phyloP scores from a whole-genome alignment of 371 early-diverging fungal species.

The Mortierella sp. region DNA sequence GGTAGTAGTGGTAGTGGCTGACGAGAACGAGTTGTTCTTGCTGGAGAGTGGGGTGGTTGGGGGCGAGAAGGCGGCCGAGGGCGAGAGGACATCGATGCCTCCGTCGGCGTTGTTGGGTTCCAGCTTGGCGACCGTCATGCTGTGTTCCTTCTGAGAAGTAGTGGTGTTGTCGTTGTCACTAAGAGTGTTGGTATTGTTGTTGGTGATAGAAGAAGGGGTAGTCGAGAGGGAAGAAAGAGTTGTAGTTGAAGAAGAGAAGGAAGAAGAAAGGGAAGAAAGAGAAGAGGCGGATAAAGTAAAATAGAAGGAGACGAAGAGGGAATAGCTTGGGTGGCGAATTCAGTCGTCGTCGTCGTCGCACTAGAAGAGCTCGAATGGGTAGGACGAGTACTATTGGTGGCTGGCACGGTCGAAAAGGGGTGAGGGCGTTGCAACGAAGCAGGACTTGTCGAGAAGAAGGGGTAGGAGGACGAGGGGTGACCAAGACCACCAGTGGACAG shows the following conservation, averaged over 20 bases:
- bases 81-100: constrained; percentile 13
- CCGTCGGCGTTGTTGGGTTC: constrained; percentile 20
- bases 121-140: constrained; percentile 48
- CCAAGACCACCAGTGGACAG: neutral
- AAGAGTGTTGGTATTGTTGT: constrained; percentile 14
- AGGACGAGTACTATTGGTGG: constrained; percentile 17
- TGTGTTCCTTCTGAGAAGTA: neutral
- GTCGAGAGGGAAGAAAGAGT: constrained; percentile 14
- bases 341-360: neutral
- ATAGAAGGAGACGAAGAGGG: constrained; percentile 2
- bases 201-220: constrained; percentile 24
- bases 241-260: constrained; percentile 8
- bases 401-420: constrained; percentile 23
- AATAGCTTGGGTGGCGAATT: neutral
- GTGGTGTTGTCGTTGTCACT: neutral
- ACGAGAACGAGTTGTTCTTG: constrained; percentile 16
- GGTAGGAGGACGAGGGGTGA: constrained; percentile 2
- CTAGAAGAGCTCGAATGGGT: too few species aligned
- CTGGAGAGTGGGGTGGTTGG: constrained; percentile 20
- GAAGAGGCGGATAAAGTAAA: neutral
- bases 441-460: neutral
- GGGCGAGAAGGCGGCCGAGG: constrained; percentile 20
- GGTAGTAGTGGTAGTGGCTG: constrained; percentile 1
- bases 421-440: neutral
- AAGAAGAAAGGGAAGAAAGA: constrained; percentile 3